Conservation (phyloP, 192 early-diverging fungal genomes). For the Geranomyces variabilis region DNA sequence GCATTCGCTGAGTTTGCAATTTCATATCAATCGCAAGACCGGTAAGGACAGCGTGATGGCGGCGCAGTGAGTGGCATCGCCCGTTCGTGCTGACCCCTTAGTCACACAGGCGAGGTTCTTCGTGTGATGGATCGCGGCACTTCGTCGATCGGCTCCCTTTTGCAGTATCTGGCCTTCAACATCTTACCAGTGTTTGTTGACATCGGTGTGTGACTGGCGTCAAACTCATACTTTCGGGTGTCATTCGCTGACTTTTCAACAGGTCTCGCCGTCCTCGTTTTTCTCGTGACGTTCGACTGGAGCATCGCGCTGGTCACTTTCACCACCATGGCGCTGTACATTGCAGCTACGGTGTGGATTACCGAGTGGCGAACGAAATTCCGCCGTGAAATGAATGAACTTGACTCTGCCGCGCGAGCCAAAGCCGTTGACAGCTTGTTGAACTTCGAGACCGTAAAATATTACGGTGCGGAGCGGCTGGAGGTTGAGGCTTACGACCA, state of each 20-base stretch:
- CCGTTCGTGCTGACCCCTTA: too few relatives aligned
- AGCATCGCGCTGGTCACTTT: slow-evolving; percentile 84
- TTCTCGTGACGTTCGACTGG: slow-evolving; percentile 62
- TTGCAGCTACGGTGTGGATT: slow-evolving; percentile 77
- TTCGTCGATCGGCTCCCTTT: slow-evolving; percentile 59
- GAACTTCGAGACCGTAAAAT: slow-evolving; percentile 99
- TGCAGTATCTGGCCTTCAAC: slow-evolving; percentile 87
- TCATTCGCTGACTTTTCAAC: too few relatives aligned
- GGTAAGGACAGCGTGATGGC: too few relatives aligned
- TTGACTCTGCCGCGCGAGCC: slow-evolving; percentile 84
- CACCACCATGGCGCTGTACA: slow-evolving; percentile 84
- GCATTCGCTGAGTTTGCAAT: slow-evolving; percentile 84
- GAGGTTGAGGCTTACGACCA: slow-evolving; percentile 80
- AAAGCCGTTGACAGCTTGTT: slow-evolving; percentile 85
- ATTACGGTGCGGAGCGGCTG: slow-evolving; percentile 88
- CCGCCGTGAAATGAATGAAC: slow-evolving; percentile 77
- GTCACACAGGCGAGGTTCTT: slow-evolving; percentile 91
- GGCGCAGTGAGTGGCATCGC: too few relatives aligned
- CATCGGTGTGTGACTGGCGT: too few relatives aligned
- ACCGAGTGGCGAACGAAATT: slow-evolving; percentile 76
- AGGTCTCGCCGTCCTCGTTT: slow-evolving; percentile 70
- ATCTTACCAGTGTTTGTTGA: slow-evolving; percentile 88
- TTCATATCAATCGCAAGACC: slow-evolving; percentile 94
- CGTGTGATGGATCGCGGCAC: slow-evolving; percentile 88
- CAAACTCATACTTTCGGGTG: too few relatives aligned